Evolutionary conservation across 345 rosid species (phyloP), one percentile per base, ranked within the genome.

Genomic region (Adansonia digitata): DNA sequence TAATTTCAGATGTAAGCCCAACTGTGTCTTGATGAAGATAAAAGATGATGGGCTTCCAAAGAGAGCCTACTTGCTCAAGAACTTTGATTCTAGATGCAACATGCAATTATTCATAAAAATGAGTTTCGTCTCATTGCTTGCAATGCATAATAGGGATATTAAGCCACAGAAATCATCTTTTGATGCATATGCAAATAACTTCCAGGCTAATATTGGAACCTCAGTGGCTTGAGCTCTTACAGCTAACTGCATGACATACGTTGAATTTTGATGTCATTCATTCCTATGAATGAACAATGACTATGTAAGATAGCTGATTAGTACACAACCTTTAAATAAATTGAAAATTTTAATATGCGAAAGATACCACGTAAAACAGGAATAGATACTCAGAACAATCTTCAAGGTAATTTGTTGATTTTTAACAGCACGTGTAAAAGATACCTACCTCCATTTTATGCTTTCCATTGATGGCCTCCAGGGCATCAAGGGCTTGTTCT

Each of bases 381-480:
- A 77, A 74, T 10, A 57, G 15, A 64, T 42, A 75, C 68, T 42
- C 62, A 39, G 26, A 51, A 73, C 9, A 63, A 60, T 18, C n/a
- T 43, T 29, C 27, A 14, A 24, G 67, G 10, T 48, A 42, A 7
- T 73, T 37, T 52, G 13, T 53, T 34, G 20, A 67, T 46, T 42
- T 59, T 68, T 17, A 53, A 62, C 39, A 42, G 29, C 53, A 24
- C 7, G n/a, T 31, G 26, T 4, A 31, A 14, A 31, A 70, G 14
- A 73, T 40, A 88, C 85, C 80, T 77, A 96, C 99, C 98, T 96
- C 99, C 99, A 96, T 90, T 84, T 85, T 90, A 81, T 92, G 91
- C 84, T 90, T 96, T 66, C 97, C 98, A 59, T 93, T 96, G 84
- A 92, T 75, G 67, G 92, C 84, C 82, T 93, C 97, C 78, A 96